Percentiles rank a stretch among this genome's conserved stretches.
Evolutionary conservation across 805 yeast genomes (phyloP).

Genomic region (Pichia scutulata): DNA sequence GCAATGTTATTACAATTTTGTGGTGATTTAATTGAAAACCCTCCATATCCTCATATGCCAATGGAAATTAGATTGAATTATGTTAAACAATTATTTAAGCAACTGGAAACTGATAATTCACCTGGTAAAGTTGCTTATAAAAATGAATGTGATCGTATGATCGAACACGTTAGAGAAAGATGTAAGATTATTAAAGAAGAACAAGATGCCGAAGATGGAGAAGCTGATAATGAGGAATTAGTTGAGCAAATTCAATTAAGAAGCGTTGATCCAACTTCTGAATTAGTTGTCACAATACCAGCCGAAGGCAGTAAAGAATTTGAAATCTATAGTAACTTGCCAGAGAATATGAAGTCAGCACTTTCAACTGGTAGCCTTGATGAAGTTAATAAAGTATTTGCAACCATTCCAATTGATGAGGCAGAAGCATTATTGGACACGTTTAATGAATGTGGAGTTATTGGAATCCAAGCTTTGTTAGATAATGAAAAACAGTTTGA

Average conservation of each 20-base stretch:
- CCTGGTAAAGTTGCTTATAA: constrained; percentile 66
- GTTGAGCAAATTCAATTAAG: constrained; percentile 82
- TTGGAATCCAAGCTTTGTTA: constrained; percentile 69
- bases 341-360: constrained; percentile 63
- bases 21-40: constrained; percentile 21
- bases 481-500: constrained; percentile 68
- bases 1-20: constrained; percentile 69
- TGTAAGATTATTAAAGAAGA: constrained; percentile 62
- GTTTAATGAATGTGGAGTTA: constrained; percentile 74
- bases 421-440: constrained; percentile 72
- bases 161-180: constrained; percentile 65
- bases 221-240: constrained; percentile 40
- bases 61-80: constrained; percentile 10
- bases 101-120: constrained; percentile 42
- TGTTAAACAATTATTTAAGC: constrained; percentile 44
- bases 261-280: constrained; percentile 77
- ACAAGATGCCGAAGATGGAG: constrained; percentile 25
- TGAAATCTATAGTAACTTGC: constrained; percentile 50
- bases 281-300: constrained; percentile 66
- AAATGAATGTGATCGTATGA: constrained; percentile 68
- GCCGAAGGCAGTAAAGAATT: constrained; percentile 43
- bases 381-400: constrained; percentile 77
- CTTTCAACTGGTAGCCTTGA: constrained; percentile 65
- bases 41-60: constrained; percentile 13
- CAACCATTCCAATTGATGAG: constrained; percentile 58